These are phyloP conservation scores for Aspergillus udagawae DNA, from an alignment of 2,329 filamentous ascomycete species.

Conservation along the genomic window DNA sequence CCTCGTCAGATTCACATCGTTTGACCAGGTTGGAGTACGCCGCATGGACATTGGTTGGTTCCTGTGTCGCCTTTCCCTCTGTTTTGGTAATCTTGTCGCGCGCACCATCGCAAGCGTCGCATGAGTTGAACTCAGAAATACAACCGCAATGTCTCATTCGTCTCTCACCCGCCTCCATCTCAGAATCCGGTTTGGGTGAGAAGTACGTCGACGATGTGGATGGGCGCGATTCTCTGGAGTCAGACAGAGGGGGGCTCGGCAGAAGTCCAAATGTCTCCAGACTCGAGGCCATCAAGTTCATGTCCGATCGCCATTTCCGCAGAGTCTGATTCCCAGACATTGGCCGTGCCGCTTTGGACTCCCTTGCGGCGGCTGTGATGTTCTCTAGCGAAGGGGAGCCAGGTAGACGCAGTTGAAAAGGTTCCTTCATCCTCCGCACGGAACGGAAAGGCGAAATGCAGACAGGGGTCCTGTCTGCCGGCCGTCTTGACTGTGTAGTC, in stretches of 20 bases:
- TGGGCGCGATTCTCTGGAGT: conserved; percentile 24
- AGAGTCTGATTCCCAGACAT: conserved; percentile 22
- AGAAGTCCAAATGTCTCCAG: conserved; percentile 33
- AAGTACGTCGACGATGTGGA: conserved; percentile 27
- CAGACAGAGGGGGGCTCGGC: conserved; percentile 36
- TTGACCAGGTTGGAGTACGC: conserved; percentile 29
- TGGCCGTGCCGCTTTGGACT: conserved; percentile 14
- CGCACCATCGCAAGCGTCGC: conserved; percentile 8
- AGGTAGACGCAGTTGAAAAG: conserved; percentile 35
- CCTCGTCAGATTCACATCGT: conserved; percentile 20
- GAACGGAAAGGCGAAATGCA: conserved; percentile 37
- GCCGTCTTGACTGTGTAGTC: conserved; percentile 20
- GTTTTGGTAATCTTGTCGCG: conserved; percentile 8
- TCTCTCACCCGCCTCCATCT: conserved; percentile 12
- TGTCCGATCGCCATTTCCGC: conserved; percentile 35
- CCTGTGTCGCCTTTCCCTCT: conserved; percentile 10
- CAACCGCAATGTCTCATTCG: conserved; percentile 7
- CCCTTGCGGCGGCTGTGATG: conserved; percentile 15
- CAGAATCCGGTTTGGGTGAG: conserved; percentile 17
- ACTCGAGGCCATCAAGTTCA: conserved; percentile 28
- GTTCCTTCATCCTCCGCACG: conserved; percentile 37
- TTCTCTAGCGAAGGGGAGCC: conserved; percentile 31
- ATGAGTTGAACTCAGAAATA: conserved; percentile 5
- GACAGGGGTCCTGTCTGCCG: conserved; percentile 22
- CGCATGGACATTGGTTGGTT: conserved; percentile 29